Base-by-base conservation (phyloP, 1,284 basidiomycete genomes). In the Naganishia liquefaciens region DNA sequence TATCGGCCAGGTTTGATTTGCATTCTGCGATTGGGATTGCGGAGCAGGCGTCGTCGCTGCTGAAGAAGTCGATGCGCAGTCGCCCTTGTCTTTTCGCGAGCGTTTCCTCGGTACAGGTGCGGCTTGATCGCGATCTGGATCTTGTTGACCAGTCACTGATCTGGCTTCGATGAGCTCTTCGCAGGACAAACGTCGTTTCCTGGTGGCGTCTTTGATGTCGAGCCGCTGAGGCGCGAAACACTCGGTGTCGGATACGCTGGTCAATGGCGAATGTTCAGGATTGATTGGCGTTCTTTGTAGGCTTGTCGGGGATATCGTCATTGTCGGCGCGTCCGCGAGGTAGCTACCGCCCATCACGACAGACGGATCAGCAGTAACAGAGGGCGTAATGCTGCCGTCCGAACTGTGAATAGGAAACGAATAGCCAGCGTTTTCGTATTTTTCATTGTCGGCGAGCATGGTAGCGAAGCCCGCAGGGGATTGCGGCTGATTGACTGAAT, bases 301-400 rank as follows among this genome's bases (percentile, higher is more conserved):
- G 50, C 46, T 60, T 9, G 57, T 50, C 25, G 57, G 57, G 11
- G 57, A 60, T 33, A 60, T 60, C 33, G 57, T 60, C 57, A 60
- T 60, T n/a, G 46, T 15, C 2, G 57, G 57, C 10, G 33, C 57
- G 10, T 30, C 25, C 33, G 23, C 39, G 23, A 39, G 13, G 39
- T 50, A 60, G 33, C 49, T 37, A 33, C 30, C 33, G 37, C 47
- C 46, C 33, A 60, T 60, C 57, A 60, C 27, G 11, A n/a, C 33
- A 9, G 57, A 50, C 0, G 47, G 46, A 17, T 60, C 57, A 25
- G 57, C 57, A 23, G 33, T 49, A 6, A 7, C n/a, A 15, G 57
- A 46, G 1, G 46, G 46, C 19, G 46, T 50, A n/a, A 40, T 37
- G 57, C 33, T 33, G 13, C 57, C 46, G n/a, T 60, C 46, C 57